Evolutionary conservation across 23 red algal genomes (phyloP).

Genomic region (Agarophyton chilense): DNA sequence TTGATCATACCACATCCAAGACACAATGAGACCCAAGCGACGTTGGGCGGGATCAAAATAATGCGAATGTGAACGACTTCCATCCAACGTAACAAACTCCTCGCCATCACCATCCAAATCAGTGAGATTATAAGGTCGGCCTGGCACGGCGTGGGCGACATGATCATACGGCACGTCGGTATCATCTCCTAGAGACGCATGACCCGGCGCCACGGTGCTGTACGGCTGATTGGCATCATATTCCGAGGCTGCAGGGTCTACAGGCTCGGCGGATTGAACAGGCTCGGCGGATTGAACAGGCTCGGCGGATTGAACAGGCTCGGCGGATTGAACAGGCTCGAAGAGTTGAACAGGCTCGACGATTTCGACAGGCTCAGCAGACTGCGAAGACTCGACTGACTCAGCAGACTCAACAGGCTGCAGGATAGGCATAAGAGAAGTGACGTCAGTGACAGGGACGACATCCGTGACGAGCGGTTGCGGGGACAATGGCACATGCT

Average conservation of each 20-base stretch:
- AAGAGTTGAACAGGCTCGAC: too few relatives aligned
- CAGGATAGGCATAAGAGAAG: background rate
- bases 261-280: too few relatives aligned
- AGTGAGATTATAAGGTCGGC: conserved; percentile 35
- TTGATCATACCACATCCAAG: conserved; percentile 51
- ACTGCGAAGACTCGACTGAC: too few relatives aligned
- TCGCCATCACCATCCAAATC: conserved; percentile 63
- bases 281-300: too few relatives aligned
- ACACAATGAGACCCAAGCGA: conserved; percentile 24
- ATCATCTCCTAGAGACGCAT: conserved; percentile 5
- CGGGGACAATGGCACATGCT: background rate
- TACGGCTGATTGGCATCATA: background rate
- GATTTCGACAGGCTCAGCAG: too few relatives aligned
- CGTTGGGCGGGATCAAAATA: conserved; percentile 44
- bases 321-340: too few relatives aligned
- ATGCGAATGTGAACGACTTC: conserved; percentile 59
- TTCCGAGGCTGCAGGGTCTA: background rate
- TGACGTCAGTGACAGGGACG: background rate
- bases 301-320: too few relatives aligned
- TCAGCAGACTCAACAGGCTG: background rate
- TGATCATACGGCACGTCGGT: conserved; percentile 56
- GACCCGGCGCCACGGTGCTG: background rate
- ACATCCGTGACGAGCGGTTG: background rate
- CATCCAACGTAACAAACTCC: conserved; percentile 59
- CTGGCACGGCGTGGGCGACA: conserved; percentile 67